Conservation (phyloP, 441 rosid species). For the Erodium trifolium region DNA sequence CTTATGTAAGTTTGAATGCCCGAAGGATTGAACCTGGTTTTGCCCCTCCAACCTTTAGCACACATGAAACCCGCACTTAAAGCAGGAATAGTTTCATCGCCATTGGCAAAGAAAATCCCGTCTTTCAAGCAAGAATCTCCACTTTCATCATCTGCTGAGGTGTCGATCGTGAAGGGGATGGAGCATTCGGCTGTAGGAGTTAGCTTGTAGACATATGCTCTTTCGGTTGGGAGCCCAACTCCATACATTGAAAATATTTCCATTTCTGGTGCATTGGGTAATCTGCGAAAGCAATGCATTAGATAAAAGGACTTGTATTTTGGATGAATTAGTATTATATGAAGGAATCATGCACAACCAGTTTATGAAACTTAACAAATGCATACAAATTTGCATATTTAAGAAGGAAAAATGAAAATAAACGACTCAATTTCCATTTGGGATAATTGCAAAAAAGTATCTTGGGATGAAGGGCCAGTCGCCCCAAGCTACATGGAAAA, state of each 20-base stretch:
- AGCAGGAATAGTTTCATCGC: constrained; percentile 92
- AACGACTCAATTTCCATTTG: too few species aligned
- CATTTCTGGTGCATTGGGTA: constrained; percentile 90
- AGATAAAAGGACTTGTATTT: neutral
- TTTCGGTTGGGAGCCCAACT: constrained; percentile 89
- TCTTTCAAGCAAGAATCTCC: constrained; percentile 48
- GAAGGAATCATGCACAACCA: neutral
- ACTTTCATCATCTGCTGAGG: constrained; percentile 54
- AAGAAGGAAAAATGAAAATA: neutral
- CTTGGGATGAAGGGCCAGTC: too few species aligned
- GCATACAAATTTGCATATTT: neutral
- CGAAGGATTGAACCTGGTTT: constrained; percentile 83
- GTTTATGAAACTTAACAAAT: neutral
- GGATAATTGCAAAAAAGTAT: too few species aligned
- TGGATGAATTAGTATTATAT: neutral
- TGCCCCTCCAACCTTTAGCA: constrained; percentile 97
- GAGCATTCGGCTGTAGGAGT: constrained; percentile 63
- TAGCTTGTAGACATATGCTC: constrained; percentile 72
- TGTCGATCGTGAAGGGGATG: constrained; percentile 84
- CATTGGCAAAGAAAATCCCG: constrained; percentile 80
- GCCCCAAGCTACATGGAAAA: too few species aligned
- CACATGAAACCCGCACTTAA: constrained; percentile 90
- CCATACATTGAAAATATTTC: constrained; percentile 85
- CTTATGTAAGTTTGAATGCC: constrained; percentile 62
- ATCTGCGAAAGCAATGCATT: constrained; percentile 41